These are phyloP conservation scores for Hypomyces perniciosus DNA, from an alignment of 2,329 filamentous ascomycete genomes.

Conservation along the genomic window DNA sequence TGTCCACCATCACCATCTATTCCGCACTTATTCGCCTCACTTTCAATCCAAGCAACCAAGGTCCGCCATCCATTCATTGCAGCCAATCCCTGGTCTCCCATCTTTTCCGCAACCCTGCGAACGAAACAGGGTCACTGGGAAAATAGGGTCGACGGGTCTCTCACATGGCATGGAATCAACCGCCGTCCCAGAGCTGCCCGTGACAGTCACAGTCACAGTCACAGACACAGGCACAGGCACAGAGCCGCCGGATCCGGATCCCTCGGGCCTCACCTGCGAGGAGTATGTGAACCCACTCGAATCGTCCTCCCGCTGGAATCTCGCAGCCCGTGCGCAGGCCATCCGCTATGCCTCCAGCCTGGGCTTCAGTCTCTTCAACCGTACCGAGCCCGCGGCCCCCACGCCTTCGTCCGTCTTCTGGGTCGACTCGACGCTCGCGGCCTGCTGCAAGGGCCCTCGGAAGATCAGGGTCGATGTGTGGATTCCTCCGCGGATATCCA, in stretches of 20 bases:
- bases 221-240: slow-evolving; percentile 21
- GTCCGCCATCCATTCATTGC: slow-evolving; percentile 1
- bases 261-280: slow-evolving; percentile 26
- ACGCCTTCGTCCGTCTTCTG: slow-evolving; percentile 33
- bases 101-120: slow-evolving; percentile 10
- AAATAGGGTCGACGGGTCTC: not conserved
- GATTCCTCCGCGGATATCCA: slow-evolving; percentile 29
- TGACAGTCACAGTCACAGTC: not conserved
- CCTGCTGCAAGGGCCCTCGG: slow-evolving; percentile 27
- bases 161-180: slow-evolving; percentile 3
- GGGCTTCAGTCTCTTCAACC: slow-evolving; percentile 38
- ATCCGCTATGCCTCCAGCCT: slow-evolving; percentile 39
- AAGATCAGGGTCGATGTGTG: slow-evolving; percentile 45
- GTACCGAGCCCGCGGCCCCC: slow-evolving; percentile 34
- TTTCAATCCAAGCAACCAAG: no score
- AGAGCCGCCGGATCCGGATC: slow-evolving; percentile 23
- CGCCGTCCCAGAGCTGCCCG: no score
- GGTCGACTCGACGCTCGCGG: slow-evolving; percentile 38
- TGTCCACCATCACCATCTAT: not conserved
- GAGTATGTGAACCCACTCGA: slow-evolving; percentile 42
- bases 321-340: slow-evolving; percentile 36
- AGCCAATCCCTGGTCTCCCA: slow-evolving; percentile 11
- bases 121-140: not conserved
- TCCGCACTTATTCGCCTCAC: not conserved
- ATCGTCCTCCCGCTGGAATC: slow-evolving; percentile 37